Conservation (phyloP, 2,329 filamentous ascomycete genomes). For the Ophiostoma australiae region DNA sequence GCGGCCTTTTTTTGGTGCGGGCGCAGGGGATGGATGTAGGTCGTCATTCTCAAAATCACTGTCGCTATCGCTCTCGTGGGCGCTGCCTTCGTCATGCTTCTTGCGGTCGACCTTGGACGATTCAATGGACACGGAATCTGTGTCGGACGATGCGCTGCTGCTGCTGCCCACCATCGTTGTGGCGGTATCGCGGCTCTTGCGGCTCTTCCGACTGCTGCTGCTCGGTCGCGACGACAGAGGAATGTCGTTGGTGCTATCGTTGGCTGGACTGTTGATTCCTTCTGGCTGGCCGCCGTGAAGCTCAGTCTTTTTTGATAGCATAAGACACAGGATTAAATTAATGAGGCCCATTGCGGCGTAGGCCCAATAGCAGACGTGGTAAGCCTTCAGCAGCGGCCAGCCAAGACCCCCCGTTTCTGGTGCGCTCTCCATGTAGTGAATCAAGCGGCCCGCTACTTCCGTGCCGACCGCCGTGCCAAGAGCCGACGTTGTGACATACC, state of each 20-base stretch:
- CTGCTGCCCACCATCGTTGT: not conserved
- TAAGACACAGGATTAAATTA: conserved; percentile 44
- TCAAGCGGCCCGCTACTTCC: conserved; percentile 47
- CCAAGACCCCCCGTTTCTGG: conserved; percentile 36
- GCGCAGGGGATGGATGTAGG: conserved; percentile 25
- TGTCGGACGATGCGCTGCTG: conserved; percentile 11
- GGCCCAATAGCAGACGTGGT: conserved; percentile 55
- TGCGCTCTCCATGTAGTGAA: conserved; percentile 42
- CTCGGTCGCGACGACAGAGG: conserved; percentile 6
- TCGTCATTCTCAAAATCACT: conserved; percentile 20
- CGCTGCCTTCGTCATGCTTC: not conserved
- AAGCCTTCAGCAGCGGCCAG: conserved; percentile 48
- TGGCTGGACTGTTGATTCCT: conserved; percentile 26
- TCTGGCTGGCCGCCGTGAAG: conserved; percentile 32
- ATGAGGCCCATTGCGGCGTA: conserved; percentile 52
- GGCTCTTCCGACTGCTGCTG: not conserved
- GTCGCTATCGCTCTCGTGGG: not conserved
- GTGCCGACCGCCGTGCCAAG: conserved; percentile 52
- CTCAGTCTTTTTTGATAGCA: conserved; percentile 50
- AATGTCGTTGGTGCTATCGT: conserved; percentile 24
- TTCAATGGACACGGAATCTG: not conserved
- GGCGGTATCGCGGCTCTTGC: not conserved
- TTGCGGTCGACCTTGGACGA: not conserved
- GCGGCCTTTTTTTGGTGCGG: conserved; percentile 34
- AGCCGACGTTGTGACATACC: conserved; percentile 58